A percentile compares a stretch with the other conserved stretches of the same genome.
These are phyloP conservation scores for Pseudocercospora crystallina DNA, from an alignment of 2,329 filamentous ascomycete species.

Conservation along the genomic window DNA sequence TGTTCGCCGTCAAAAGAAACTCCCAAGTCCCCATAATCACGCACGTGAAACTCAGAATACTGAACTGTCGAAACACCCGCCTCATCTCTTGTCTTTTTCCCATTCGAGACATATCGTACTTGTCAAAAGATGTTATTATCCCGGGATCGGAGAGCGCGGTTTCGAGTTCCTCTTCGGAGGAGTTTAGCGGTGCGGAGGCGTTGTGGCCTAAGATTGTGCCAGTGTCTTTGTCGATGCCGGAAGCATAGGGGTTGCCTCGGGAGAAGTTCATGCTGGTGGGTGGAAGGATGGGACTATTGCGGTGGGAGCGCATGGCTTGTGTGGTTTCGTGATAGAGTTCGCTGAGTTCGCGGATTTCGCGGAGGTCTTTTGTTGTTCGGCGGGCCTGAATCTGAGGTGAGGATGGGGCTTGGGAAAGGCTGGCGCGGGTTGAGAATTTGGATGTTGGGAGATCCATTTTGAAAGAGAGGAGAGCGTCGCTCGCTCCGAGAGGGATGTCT, in stretches of 20 bases:
- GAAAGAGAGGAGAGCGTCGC: no score
- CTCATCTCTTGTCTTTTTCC: constrained; percentile 51
- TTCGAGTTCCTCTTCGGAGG: constrained; percentile 8
- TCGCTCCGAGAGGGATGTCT: no score
- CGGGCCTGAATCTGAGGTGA: no score
- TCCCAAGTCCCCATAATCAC: constrained; percentile 56
- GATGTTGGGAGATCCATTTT: no score
- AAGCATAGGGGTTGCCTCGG: no score
- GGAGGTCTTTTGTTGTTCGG: no score
- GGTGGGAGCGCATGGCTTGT: neutral
- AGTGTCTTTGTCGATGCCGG: no score
- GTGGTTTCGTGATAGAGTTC: constrained; percentile 4
- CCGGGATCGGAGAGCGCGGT: constrained; percentile 15
- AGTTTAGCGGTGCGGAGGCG: no score
- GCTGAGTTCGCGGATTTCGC: neutral
- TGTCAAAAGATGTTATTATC: constrained; percentile 31
- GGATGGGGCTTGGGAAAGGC: no score
- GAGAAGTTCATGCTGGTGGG: no score
- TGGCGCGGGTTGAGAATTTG: no score
- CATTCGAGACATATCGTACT: constrained; percentile 48
- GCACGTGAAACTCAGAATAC: constrained; percentile 52
- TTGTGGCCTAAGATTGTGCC: no score
- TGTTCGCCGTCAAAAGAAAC: constrained; percentile 40
- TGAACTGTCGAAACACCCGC: constrained; percentile 51
- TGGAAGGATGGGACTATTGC: neutral